Evolutionary conservation across 140 eudicot species (phyloP).

Genomic region (Erigeron philadelphicus): DNA sequence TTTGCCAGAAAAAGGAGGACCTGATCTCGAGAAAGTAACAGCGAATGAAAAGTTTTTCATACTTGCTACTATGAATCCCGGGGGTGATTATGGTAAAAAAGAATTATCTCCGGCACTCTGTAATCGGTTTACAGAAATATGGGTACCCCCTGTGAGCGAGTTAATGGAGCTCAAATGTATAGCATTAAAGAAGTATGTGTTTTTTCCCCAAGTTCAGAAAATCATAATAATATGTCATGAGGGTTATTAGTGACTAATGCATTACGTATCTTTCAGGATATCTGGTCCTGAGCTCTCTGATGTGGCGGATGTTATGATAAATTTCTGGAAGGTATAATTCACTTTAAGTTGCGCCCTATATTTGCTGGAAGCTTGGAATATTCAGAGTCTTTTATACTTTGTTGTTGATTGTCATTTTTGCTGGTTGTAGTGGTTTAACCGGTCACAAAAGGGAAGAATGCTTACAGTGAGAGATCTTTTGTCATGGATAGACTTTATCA

Average conservation of each 20-base stretch:
- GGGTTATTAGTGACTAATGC: conserved; percentile 6
- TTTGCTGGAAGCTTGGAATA: conserved; percentile 5
- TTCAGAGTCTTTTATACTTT: neutral
- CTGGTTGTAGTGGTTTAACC: conserved; percentile 80
- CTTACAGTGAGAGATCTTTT: conserved; percentile 92
- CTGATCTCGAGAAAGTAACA: conserved; percentile 64
- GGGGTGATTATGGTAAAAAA: conserved; percentile 96
- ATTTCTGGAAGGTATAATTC: conserved; percentile 71
- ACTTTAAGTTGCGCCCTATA: neutral
- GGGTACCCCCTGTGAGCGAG: conserved; percentile 88
- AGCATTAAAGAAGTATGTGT: conserved; percentile 60
- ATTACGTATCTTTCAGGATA: conserved; percentile 41
- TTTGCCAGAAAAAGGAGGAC: conserved; percentile 94
- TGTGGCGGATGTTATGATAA: conserved; percentile 58
- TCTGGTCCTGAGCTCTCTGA: conserved; percentile 38
- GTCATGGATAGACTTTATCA: conserved; percentile 81
- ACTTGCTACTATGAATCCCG: conserved; percentile 99
- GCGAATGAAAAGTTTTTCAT: conserved; percentile 84
- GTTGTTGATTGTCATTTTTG: conserved; percentile 13
- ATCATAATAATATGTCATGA: neutral
- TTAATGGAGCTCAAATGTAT: conserved; percentile 63
- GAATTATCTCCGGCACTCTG: conserved; percentile 97
- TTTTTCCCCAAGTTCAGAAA: neutral
- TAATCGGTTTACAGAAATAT: conserved; percentile 91
- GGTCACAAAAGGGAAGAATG: conserved; percentile 59